Evolutionary conservation across 2,329 filamentous ascomycete species (phyloP).

Genomic region (Penicillium sp.): DNA sequence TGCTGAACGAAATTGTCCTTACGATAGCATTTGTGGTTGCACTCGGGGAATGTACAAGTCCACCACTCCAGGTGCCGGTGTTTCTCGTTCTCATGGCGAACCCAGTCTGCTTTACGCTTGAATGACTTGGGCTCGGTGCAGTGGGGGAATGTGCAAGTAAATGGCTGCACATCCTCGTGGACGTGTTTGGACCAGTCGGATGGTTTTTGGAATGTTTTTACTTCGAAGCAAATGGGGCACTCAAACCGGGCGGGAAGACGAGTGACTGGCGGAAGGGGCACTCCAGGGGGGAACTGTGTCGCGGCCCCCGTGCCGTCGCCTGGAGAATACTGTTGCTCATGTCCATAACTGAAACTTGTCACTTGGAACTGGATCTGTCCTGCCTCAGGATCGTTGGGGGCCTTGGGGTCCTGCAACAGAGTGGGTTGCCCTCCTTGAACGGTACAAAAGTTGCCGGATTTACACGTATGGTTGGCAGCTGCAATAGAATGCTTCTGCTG

Average conservation of each 20-base stretch:
- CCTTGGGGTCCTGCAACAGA: conserved; percentile 57
- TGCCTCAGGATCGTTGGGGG: conserved; percentile 58
- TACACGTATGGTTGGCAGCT: conserved; percentile 57
- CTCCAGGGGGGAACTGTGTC: conserved; percentile 75
- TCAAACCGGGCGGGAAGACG: conserved; percentile 84
- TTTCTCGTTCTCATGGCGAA: conserved; percentile 87
- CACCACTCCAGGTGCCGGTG: conserved; percentile 90
- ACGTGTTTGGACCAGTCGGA: conserved; percentile 98
- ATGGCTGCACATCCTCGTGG: conserved; percentile 88
- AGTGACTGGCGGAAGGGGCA: conserved; percentile 75
- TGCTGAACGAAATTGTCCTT: conserved; percentile 94
- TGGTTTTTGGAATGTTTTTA: conserved; percentile 83
- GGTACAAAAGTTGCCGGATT: conserved; percentile 63
- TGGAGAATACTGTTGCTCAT: conserved; percentile 65
- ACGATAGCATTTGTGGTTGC: conserved; percentile 77
- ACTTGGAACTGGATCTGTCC: conserved; percentile 56
- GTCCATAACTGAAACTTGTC: conserved; percentile 55
- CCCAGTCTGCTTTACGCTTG: conserved; percentile 95
- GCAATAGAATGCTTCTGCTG: conserved; percentile 65
- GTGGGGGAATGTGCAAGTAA: conserved; percentile 83
- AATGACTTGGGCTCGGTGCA: conserved; percentile 87
- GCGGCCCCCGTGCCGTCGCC: conserved; percentile 67
- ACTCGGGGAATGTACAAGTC: conserved; percentile 79
- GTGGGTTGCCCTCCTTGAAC: conserved; percentile 66
- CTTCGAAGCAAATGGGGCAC: conserved; percentile 80